Conservation (phyloP, 805 yeast genomes). For the Candida railenensis region DNA sequence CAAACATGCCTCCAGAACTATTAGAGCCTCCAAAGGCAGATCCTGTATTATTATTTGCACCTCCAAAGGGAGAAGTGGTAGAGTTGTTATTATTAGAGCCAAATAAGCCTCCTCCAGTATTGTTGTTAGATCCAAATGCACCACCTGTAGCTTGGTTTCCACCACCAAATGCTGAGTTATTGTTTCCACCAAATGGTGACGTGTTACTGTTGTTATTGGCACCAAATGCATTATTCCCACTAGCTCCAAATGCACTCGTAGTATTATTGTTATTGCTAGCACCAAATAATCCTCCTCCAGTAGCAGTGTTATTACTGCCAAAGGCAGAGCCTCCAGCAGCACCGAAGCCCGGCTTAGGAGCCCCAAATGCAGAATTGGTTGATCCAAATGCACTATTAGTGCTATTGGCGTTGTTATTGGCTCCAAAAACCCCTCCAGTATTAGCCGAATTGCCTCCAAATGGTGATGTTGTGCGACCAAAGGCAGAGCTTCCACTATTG, state of each 20-base stretch:
- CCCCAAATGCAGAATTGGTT: conserved; percentile 16
- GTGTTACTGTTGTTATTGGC: conserved; percentile 9
- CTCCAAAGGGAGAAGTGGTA: conserved; percentile 30
- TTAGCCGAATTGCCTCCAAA: conserved; percentile 11
- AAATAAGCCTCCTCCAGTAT: conserved; percentile 16
- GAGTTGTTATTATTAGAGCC: conserved; percentile 11
- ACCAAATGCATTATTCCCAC: conserved; percentile 6
- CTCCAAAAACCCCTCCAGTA: conserved; percentile 14
- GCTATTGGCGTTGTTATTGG: conserved; percentile 10
- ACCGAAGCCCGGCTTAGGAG: conserved; percentile 33
- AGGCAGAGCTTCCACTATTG: conserved; percentile 13
- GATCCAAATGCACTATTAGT: conserved; percentile 21
- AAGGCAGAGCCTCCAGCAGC: conserved; percentile 19
- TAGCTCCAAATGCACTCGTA: conserved; percentile 9
- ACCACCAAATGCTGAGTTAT: conserved; percentile 12
- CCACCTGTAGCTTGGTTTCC: conserved; percentile 6
- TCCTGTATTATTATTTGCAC: conserved; percentile 15
- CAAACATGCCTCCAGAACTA: conserved; percentile 21
- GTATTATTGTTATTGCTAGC: conserved; percentile 8
- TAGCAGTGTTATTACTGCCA: conserved; percentile 17
- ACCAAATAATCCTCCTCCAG: conserved; percentile 14
- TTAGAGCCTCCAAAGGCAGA: conserved; percentile 14
- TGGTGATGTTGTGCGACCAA: conserved; percentile 10
- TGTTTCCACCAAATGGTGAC: conserved; percentile 6
- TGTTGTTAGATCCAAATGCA: conserved; percentile 9